Evolutionary conservation across 106 monocot genomes (phyloP), one percentile per base, ranked within the genome.

Genomic region (Dioscorea alata): DNA sequence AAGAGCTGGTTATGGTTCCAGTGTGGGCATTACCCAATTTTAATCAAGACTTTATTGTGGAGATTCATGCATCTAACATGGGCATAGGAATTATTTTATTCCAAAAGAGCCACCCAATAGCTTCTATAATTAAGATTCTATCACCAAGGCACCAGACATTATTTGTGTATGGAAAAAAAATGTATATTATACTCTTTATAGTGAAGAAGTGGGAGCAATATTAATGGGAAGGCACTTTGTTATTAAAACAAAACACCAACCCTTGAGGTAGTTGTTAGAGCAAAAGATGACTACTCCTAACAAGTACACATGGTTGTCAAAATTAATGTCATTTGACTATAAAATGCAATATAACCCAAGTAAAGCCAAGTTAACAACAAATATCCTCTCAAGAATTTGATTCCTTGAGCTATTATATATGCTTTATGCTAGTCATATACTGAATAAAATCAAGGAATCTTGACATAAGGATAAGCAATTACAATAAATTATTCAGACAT

Each of bases 51-150:
- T 73, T 73, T 50, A 64, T 33, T 4, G 50, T 73, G n/a, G 73
- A 73, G 25, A 49, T 15, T 4, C 51, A 73, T 57, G 64, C 73
- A 0, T 73, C 64, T 34, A 3, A 34, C 34, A 34, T 17, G 33
- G 63, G 31, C 2, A 50, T 52, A 23, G 63, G 52, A 17, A 51
- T 10, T 4, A 50, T 73, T 28, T 51, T 73, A 0, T 18, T 52
- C 4, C 50, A 63, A 33, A 18, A 64, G 9, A 20, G 23, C 4
- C 18, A 72, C 10, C 72, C 62, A 50, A 49, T 72, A 25, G 72
- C 72, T 61, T 61, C 7, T 20, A 22, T 61, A 19, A 61, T 5
- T 22, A 61, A 20, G 9, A 24, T 24, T 2, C 25, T 61, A 5
- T 19, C 61, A 12, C 61, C 61, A 61, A 24, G 22, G 23, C n/a